Evolutionary conservation across 1,284 basidiomycete species (phyloP).

Genomic region (Melampsora larici-populina): DNA sequence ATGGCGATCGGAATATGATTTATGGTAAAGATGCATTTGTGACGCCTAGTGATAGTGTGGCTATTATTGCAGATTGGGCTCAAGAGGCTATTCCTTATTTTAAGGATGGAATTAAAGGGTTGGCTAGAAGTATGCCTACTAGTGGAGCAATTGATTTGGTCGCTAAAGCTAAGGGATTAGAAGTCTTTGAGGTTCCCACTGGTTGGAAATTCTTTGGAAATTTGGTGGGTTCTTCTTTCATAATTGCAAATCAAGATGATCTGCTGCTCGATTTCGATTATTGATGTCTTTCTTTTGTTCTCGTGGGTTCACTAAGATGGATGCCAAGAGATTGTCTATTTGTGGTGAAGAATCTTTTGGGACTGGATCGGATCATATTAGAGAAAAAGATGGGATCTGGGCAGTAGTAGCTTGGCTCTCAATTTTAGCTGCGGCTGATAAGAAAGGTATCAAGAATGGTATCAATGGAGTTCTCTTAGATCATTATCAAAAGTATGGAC

Average conservation of each 20-base stretch:
- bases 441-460: slow-evolving; percentile 68
- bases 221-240: slow-evolving; percentile 56
- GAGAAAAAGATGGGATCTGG: slow-evolving; percentile 99
- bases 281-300: neutral
- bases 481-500: slow-evolving; percentile 89
- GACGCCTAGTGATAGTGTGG: slow-evolving; percentile 93
- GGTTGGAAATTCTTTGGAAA: slow-evolving; percentile 99
- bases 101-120: slow-evolving; percentile 81
- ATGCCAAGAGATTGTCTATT: slow-evolving; percentile 91
- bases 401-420: slow-evolving; percentile 98
- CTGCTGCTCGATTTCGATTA: neutral
- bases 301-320: slow-evolving; percentile 62
- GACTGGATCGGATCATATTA: slow-evolving; percentile 98
- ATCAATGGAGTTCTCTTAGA: slow-evolving; percentile 83
- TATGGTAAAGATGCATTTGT: slow-evolving; percentile 98
- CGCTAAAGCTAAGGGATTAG: slow-evolving; percentile 86
- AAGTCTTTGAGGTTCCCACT: slow-evolving; percentile 94
- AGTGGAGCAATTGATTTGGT: slow-evolving; percentile 95
- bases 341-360: slow-evolving; percentile 99
- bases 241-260: no score
- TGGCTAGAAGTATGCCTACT: slow-evolving; percentile 95
- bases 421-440: slow-evolving; percentile 89
- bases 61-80: slow-evolving; percentile 95
- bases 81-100: slow-evolving; percentile 95
- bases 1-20: slow-evolving; percentile 99